phyloP scores from a whole-genome alignment of 164 flowering plant species.

The Platanus orientalis region DNA sequence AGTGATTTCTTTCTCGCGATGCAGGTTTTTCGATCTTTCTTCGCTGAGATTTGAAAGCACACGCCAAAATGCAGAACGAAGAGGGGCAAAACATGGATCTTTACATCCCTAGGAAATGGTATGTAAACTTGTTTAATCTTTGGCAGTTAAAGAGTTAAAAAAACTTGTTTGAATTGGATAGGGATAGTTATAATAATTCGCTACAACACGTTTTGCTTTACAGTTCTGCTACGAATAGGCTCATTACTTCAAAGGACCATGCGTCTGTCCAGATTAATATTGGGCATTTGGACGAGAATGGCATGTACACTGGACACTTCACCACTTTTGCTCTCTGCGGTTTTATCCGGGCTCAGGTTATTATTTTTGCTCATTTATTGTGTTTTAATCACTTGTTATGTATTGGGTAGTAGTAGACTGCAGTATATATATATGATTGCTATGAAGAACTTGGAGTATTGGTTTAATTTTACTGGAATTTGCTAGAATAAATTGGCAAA shows the following conservation, averaged over 20 bases:
- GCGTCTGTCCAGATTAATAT: slow-evolving; percentile 76
- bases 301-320: slow-evolving; percentile 54
- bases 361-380: neutral
- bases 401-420: no score
- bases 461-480: no score
- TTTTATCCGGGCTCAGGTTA: slow-evolving; percentile 74
- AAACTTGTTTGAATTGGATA: neutral
- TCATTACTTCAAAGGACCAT: slow-evolving; percentile 82
- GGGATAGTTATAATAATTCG: no score
- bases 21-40: neutral
- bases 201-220: neutral
- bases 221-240: slow-evolving; percentile 81
- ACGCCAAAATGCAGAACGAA: slow-evolving; percentile 51
- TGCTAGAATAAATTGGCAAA: no score
- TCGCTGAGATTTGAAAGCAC: neutral
- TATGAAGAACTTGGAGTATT: no score
- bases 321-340: slow-evolving; percentile 76
- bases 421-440: no score
- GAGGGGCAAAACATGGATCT: slow-evolving; percentile 53
- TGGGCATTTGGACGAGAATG: slow-evolving; percentile 70
- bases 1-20: neutral
- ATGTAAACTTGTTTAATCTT: neutral
- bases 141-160: neutral
- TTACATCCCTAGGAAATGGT: slow-evolving; percentile 50
- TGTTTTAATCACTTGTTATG: no score